Base-by-base conservation (phyloP, 2,329 filamentous ascomycete genomes). In the Diplodia sapinea region DNA sequence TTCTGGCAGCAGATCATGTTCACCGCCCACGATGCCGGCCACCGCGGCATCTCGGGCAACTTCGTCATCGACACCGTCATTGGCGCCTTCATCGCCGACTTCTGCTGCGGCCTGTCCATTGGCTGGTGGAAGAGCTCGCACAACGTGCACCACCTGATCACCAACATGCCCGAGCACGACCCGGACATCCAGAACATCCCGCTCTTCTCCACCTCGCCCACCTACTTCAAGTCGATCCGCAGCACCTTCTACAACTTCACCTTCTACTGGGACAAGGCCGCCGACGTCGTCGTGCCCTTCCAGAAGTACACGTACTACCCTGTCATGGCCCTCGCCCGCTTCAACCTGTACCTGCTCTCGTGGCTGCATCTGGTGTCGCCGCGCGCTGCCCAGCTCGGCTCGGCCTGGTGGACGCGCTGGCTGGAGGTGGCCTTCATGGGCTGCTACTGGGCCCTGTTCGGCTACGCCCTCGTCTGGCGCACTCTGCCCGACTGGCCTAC, bases 371-470 rank as follows among this genome's bases (percentile, higher is more conserved):
- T 96, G 1, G 79, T 94, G 67, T 82, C 86, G 13, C 88, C 90
- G 12, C 87, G 89, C 66, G 91, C 90, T 0, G 90, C 91, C 0
- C 87, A 84, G 68, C 90, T 90, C 70, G 93, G 93, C 1, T 87
- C 89, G 12, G 92, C 92, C 2, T 90, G 89, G 84, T 96, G 92
- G 91, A 91, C 94, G 72, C 86, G 91, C 62, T 94, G 87, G 81
- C 82, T 95, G n/a, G 93, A 96, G 77, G 80, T 95, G 20, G 80
- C 80, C 26, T 92, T 93, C 3, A 89, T 94, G 75, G 74, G 88
- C 9, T 90, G 93, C 78, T 97, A 96, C 81, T 96, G 92, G 92
- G 83, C 82, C 52, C 92, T 93, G 88, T 97, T 91, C 76, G 93
- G 92, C 69, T 97, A 96, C 76, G 84, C 86, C n/a, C 80, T 96